Evolutionary conservation across 305 asterid genomes (phyloP).

Genomic region (Fraxinus xanthoxyloides): DNA sequence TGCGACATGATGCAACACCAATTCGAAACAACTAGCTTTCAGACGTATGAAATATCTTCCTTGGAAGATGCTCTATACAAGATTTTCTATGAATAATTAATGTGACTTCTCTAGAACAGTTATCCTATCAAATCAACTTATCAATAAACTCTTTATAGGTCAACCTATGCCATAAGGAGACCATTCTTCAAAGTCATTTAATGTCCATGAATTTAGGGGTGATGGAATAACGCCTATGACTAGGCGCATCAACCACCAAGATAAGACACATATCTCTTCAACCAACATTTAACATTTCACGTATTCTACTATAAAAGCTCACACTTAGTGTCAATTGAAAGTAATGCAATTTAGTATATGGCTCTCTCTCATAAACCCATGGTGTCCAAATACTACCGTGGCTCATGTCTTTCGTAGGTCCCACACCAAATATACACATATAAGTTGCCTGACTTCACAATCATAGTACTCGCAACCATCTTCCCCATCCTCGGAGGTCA

Average conservation of each 20-base stretch:
- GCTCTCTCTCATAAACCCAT: background rate
- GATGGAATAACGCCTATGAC: background rate
- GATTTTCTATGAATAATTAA: too few species aligned
- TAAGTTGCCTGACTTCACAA: background rate
- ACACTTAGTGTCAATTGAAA: background rate
- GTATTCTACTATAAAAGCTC: too few species aligned
- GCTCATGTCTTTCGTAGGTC: background rate
- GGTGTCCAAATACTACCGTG: background rate
- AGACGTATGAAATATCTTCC: background rate
- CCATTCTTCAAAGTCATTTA: background rate
- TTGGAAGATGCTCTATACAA: background rate
- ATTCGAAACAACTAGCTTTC: background rate
- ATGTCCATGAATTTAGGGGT: background rate
- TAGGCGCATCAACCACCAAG: too few species aligned
- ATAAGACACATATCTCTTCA: background rate
- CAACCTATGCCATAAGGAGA: background rate
- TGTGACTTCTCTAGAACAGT: background rate
- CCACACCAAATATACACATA: background rate
- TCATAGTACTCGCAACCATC: background rate
- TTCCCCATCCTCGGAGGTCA: background rate
- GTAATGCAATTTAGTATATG: background rate
- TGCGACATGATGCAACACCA: background rate
- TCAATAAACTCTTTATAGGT: background rate
- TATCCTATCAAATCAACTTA: background rate
- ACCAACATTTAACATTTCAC: background rate